Percentiles rank a stretch among this genome's conserved stretches.
These are phyloP conservation scores for Mucor plumbeus DNA, from an alignment of 371 early-diverging fungal species.

Conservation along the genomic window DNA sequence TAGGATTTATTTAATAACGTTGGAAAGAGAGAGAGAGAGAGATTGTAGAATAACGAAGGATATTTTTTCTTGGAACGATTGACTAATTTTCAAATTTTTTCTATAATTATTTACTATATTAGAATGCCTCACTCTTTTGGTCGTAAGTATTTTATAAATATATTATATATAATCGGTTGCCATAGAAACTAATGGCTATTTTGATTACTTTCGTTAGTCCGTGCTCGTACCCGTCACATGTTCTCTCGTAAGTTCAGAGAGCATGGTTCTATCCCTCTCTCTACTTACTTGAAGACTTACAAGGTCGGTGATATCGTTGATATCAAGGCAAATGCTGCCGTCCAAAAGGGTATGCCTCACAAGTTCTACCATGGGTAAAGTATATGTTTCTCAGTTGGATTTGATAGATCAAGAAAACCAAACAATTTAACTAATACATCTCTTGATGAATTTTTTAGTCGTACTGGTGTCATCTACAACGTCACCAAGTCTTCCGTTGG, in stretches of 20 bases:
- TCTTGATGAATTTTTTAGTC: slow-evolving; percentile 51
- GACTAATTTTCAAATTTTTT: slow-evolving; percentile 28
- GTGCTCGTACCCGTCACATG: slow-evolving; percentile 99
- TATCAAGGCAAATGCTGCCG: slow-evolving; percentile 90
- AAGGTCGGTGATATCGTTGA: slow-evolving; percentile 99
- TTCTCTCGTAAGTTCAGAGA: slow-evolving; percentile 98
- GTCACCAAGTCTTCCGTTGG: slow-evolving; percentile 98
- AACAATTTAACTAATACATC: not conserved
- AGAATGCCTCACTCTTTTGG: slow-evolving; percentile 95
- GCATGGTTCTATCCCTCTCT: slow-evolving; percentile 91
- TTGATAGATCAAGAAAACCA: slow-evolving; percentile 10
- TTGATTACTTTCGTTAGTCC: slow-evolving; percentile 47
- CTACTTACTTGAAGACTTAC: slow-evolving; percentile 97
- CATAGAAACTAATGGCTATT: not conserved
- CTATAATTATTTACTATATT: slow-evolving; percentile 33
- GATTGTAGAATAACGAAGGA: not conserved
- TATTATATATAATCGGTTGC: not conserved
- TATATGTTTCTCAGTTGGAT: not conserved
- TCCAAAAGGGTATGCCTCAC: slow-evolving; percentile 99
- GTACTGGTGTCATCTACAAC: slow-evolving; percentile 98
- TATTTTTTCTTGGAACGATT: not conserved
- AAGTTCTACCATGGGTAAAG: slow-evolving; percentile 99
- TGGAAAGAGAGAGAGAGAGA: slow-evolving; percentile 2
- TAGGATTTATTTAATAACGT: not conserved
- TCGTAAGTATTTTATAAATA: slow-evolving; percentile 49